Percentiles rank a stretch among this genome's conserved stretches.
These are phyloP conservation scores for Gracilaria gracilis DNA, from an alignment of 23 red algal genomes.

Conservation along the genomic window DNA sequence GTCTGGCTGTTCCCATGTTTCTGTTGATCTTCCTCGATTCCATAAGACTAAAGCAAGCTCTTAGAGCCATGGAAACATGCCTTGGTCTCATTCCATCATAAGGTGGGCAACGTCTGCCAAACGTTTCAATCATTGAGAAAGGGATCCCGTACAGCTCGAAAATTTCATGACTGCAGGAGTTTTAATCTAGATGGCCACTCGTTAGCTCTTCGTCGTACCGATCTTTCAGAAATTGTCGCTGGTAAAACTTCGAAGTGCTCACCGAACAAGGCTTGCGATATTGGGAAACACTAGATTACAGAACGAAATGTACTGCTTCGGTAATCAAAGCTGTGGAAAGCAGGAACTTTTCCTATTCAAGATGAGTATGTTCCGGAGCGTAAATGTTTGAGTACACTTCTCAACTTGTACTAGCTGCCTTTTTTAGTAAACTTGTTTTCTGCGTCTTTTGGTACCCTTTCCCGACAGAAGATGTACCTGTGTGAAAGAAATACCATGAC, in stretches of 20 bases:
- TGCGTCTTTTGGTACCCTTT: background rate
- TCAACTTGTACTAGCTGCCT: conserved; percentile 35
- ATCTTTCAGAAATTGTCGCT: conserved; percentile 16
- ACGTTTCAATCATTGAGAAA: conserved; percentile 1
- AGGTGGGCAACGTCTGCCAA: background rate
- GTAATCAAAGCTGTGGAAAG: background rate
- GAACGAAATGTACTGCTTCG: background rate
- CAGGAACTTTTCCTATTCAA: background rate
- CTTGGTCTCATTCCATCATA: background rate
- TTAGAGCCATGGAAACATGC: conserved; percentile 8
- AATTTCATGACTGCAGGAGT: background rate
- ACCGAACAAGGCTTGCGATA: conserved; percentile 10
- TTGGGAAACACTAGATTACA: background rate
- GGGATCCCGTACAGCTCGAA: background rate
- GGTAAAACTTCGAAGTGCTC: conserved; percentile 1
- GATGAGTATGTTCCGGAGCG: background rate
- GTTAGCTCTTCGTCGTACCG: conserved; percentile 1
- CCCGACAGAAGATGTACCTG: no score
- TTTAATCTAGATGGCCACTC: background rate
- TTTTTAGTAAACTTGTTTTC: conserved; percentile 29
- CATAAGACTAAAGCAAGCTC: background rate
- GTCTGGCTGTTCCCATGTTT: conserved; percentile 12
- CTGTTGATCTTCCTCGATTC: conserved; percentile 4
- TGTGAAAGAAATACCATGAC: no score
- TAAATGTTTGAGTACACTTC: background rate